A percentile compares a stretch with the other conserved stretches of the same genome.
Evolutionary conservation across 2,329 filamentous ascomycete genomes (phyloP).

Genomic region (Ceratocystis colombiana): DNA sequence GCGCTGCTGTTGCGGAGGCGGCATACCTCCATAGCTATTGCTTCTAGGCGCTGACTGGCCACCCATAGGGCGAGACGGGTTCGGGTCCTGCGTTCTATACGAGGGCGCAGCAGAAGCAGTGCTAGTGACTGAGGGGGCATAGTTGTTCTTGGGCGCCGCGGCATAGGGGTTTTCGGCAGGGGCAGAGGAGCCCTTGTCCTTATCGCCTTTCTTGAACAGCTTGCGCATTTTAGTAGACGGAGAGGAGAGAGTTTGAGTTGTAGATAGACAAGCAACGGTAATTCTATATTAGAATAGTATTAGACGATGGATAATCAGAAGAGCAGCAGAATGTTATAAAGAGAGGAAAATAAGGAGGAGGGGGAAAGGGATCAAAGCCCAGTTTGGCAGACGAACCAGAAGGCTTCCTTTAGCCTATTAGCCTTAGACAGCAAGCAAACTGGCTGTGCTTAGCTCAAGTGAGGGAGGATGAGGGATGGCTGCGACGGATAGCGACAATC

Average conservation of each 20-base stretch:
- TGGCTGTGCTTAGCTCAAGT: background rate
- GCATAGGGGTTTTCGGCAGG: constrained; percentile 25
- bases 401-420: constrained; percentile 6
- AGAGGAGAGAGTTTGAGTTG: background rate
- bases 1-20: constrained; percentile 26
- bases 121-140: constrained; percentile 22
- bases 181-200: constrained; percentile 22
- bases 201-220: constrained; percentile 24
- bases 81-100: constrained; percentile 22
- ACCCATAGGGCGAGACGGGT: constrained; percentile 18
- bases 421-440: background rate
- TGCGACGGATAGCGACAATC: background rate
- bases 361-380: constrained; percentile 9
- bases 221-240: constrained; percentile 21
- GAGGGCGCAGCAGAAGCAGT: constrained; percentile 22
- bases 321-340: background rate
- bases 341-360: constrained; percentile 10
- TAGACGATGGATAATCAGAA: background rate
- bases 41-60: constrained; percentile 29
- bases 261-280: constrained; percentile 1
- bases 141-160: constrained; percentile 20
- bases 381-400: constrained; percentile 14
- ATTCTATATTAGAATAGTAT: background rate
- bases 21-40: constrained; percentile 17
- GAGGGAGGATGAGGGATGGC: background rate